These are phyloP conservation scores for Trichosporon sp. DNA, from an alignment of 1,284 basidiomycete genomes.

Conservation along the genomic window DNA sequence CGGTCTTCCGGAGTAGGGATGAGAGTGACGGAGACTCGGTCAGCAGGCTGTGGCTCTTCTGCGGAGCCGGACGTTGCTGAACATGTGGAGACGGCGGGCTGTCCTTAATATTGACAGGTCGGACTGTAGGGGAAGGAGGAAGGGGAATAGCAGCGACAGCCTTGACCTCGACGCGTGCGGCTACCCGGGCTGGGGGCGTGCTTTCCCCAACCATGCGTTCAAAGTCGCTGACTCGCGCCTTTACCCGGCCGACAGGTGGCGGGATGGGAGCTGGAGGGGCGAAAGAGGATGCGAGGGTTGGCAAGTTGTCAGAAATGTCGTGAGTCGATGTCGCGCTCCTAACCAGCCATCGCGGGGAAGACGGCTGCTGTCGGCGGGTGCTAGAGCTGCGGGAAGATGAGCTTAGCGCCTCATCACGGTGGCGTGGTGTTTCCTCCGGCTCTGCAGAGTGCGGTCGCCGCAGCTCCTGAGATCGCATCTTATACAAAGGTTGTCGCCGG, in stretches of 20 bases:
- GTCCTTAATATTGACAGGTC: neutral
- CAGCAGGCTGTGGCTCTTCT: neutral
- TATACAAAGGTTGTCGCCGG: neutral
- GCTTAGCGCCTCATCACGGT: neutral
- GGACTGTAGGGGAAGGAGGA: constrained; percentile 12
- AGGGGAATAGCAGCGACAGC: constrained; percentile 26
- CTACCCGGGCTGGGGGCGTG: neutral
- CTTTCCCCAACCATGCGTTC: constrained; percentile 12
- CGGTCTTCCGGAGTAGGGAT: constrained; percentile 19
- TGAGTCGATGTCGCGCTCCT: neutral
- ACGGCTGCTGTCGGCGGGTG: neutral
- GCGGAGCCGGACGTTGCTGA: neutral
- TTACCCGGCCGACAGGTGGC: neutral
- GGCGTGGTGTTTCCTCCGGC: neutral
- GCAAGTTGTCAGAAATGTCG: neutral
- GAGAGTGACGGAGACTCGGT: constrained; percentile 29
- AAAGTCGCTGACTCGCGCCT: constrained; percentile 16
- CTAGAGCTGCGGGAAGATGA: neutral
- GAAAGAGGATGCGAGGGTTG: neutral
- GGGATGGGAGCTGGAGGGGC: neutral
- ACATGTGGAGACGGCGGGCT: neutral
- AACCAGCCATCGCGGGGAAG: neutral
- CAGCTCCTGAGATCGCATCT: neutral
- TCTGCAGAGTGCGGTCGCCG: neutral
- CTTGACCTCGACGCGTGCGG: neutral